A percentile compares a stretch with the other conserved stretches of the same genome.
These are phyloP conservation scores for Venturia carpophila DNA, from an alignment of 2,329 filamentous ascomycete genomes.

Conservation along the genomic window DNA sequence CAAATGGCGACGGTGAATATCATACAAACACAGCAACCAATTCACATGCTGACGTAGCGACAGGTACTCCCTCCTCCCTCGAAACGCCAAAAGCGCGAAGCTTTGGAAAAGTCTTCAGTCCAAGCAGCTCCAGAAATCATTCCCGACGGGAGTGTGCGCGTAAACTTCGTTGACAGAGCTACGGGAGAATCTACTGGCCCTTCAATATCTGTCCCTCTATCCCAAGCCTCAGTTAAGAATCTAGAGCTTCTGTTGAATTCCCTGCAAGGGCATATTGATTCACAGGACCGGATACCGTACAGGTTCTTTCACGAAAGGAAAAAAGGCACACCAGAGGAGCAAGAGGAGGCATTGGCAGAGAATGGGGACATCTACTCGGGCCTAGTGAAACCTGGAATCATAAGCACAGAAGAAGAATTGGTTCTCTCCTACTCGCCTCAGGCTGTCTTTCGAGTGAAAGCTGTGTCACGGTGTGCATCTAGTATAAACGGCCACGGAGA, in stretches of 20 bases:
- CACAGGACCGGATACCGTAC: constrained; percentile 56
- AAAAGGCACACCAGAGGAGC: constrained; percentile 29
- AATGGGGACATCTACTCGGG: constrained; percentile 38
- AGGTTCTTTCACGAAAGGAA: constrained; percentile 52
- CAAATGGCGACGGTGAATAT: neutral
- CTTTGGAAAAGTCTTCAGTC: constrained; percentile 59
- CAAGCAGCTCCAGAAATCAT: constrained; percentile 68
- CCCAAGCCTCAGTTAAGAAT: constrained; percentile 81
- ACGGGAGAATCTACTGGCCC: constrained; percentile 60
- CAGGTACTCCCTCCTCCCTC: constrained; percentile 67
- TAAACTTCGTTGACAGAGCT: constrained; percentile 81
- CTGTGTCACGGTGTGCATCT: constrained; percentile 82
- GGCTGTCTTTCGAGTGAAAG: constrained; percentile 86
- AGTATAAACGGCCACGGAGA: constrained; percentile 87
- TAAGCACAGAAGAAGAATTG: constrained; percentile 52
- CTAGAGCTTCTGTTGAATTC: constrained; percentile 81
- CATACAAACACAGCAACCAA: no score
- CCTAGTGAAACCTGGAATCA: constrained; percentile 35
- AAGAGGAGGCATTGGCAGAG: constrained; percentile 32
- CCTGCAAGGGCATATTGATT: constrained; percentile 57
- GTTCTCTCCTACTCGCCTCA: constrained; percentile 66
- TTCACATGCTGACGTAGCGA: neutral
- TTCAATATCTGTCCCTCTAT: constrained; percentile 68
- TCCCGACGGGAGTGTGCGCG: constrained; percentile 68
- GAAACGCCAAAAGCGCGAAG: constrained; percentile 76